Conservation (phyloP, 176 grass and related monocot genomes). For the Bothriochloa decipiens region DNA sequence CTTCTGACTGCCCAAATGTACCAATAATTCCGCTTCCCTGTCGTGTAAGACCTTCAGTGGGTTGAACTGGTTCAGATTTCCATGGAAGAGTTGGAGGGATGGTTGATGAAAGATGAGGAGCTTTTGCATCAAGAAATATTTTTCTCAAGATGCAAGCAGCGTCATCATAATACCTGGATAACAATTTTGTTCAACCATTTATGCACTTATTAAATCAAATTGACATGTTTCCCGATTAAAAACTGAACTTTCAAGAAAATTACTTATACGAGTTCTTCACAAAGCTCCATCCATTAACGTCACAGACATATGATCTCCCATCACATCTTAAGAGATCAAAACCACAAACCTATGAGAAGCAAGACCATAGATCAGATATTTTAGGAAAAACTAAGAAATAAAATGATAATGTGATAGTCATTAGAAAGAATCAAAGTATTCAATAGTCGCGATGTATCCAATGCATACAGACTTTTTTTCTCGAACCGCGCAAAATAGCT, state of each 20-base stretch:
- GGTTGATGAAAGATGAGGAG: slow-evolving; percentile 95
- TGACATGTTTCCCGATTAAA: slow-evolving; percentile 12
- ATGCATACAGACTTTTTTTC: not conserved
- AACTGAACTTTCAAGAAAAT: slow-evolving; percentile 30
- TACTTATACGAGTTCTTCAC: slow-evolving; percentile 99
- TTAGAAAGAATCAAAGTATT: not conserved
- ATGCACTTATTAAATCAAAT: slow-evolving; percentile 22
- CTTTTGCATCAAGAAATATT: slow-evolving; percentile 99
- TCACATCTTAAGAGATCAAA: slow-evolving; percentile 99
- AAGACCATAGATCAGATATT: slow-evolving; percentile 22
- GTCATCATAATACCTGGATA: slow-evolving; percentile 91
- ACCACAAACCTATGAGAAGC: slow-evolving; percentile 82
- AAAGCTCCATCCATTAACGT: slow-evolving; percentile 99
- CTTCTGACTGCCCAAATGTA: slow-evolving; percentile 98
- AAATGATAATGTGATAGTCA: not conserved
- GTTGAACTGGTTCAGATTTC: slow-evolving; percentile 78
- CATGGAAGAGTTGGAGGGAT: slow-evolving; percentile 92
- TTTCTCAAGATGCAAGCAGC: slow-evolving; percentile 97
- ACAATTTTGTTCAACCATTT: slow-evolving; percentile 18
- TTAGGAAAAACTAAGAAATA: slow-evolving; percentile 30
- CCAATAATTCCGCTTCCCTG: slow-evolving; percentile 92
- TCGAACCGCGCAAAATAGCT: not conserved
- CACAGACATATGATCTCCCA: slow-evolving; percentile 95
- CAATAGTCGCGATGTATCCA: not conserved
- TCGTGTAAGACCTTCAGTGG: slow-evolving; percentile 79